Evolutionary conservation across 495 filamentous ascomycete species (phyloP).

Genomic region (Penicillium silybi): DNA sequence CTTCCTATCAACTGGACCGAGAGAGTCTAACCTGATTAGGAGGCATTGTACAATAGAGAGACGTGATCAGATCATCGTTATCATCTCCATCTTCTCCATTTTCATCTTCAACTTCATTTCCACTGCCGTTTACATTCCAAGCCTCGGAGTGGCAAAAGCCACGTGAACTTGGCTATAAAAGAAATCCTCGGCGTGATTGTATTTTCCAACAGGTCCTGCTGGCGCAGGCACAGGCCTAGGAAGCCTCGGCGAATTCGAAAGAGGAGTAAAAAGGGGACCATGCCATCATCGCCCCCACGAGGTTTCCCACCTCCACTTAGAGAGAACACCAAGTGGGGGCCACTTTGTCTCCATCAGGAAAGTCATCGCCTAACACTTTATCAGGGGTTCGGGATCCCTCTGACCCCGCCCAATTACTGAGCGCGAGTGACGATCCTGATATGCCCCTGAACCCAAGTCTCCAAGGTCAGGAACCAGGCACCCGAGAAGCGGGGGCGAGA

Average conservation of each 20-base stretch:
- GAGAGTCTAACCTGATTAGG: too few species aligned
- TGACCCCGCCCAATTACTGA: neutral
- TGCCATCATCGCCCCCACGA: neutral
- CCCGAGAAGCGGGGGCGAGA: neutral
- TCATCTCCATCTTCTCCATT: neutral
- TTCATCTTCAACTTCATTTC: too few species aligned
- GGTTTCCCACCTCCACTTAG: constrained; percentile 6
- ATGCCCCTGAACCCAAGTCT: constrained; percentile 2
- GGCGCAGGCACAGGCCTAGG: too few species aligned
- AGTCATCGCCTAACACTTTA: neutral
- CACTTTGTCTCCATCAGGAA: neutral
- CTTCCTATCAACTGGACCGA: too few species aligned
- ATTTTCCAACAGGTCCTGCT: neutral
- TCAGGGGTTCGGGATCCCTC: constrained; percentile 2
- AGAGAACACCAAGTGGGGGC: constrained; percentile 2
- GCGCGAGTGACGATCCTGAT: constrained; percentile 6
- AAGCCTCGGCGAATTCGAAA: neutral
- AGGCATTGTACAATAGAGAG: too few species aligned
- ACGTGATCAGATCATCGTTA: too few species aligned
- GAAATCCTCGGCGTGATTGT: neutral
- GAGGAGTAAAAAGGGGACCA: neutral
- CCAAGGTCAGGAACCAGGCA: neutral
- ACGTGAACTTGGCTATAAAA: neutral
- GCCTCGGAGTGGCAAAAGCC: neutral
- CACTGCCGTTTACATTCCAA: too few species aligned